These are phyloP conservation scores for Leccinum barrowsii DNA, from an alignment of 768 basidiomycete species.

Conservation along the genomic window DNA sequence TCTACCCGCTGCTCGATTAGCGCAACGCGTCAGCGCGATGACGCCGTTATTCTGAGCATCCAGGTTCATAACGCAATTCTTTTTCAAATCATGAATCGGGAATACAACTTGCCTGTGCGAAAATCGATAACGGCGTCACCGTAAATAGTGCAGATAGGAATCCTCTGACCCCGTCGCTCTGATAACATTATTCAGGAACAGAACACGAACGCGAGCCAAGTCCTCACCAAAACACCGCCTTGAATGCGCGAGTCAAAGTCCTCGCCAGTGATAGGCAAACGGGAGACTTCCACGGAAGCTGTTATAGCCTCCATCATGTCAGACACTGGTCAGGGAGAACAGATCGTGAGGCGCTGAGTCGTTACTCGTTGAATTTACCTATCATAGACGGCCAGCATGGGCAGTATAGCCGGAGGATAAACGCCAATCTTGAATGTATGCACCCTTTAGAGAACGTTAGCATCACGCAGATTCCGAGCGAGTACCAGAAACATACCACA, in stretches of 20 bases:
- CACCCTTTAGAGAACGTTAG: conserved; percentile 43
- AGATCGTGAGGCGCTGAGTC: background rate
- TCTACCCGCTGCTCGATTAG: too few relatives aligned
- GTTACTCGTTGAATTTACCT: conserved; percentile 23
- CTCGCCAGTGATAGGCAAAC: conserved; percentile 64
- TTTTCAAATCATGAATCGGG: too few relatives aligned
- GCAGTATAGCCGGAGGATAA: conserved; percentile 66
- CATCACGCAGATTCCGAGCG: background rate
- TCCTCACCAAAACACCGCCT: conserved; percentile 66
- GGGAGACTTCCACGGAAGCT: conserved; percentile 78
- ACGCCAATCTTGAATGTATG: conserved; percentile 73
- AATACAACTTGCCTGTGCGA: too few relatives aligned
- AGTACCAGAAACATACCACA: conserved; percentile 46
- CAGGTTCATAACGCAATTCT: too few relatives aligned
- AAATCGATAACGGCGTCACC: too few relatives aligned
- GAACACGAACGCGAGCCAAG: background rate
- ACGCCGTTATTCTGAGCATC: too few relatives aligned
- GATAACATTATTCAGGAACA: background rate
- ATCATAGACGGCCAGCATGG: conserved; percentile 61
- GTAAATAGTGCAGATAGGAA: too few relatives aligned
- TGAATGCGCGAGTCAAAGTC: conserved; percentile 82
- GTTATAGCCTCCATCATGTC: conserved; percentile 82
- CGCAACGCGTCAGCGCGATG: too few relatives aligned
- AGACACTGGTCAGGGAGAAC: conserved; percentile 44
- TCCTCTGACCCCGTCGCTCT: too few relatives aligned